Percentiles rank a stretch among this genome's conserved stretches.
phyloP scores from a whole-genome alignment of 2,329 filamentous ascomycete species.

The Hypoxylon rubiginosum region DNA sequence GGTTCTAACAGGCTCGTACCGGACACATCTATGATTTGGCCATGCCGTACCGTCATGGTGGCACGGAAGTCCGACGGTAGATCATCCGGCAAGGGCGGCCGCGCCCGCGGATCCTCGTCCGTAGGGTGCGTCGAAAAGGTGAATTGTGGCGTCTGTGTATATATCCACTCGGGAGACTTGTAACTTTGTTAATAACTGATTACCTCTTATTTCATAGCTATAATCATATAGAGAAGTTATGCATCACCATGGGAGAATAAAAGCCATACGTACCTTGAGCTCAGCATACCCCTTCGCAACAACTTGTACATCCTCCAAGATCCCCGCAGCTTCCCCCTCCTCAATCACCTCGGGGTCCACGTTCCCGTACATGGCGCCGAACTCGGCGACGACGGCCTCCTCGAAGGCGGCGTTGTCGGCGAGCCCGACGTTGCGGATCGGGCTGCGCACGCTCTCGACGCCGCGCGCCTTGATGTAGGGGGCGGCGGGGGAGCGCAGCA shows the following conservation, averaged over 20 bases:
- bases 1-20: conserved; percentile 14
- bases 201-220: background rate
- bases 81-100: conserved; percentile 63
- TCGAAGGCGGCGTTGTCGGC: conserved; percentile 59
- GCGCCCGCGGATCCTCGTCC: conserved; percentile 68
- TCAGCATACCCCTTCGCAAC: conserved; percentile 74
- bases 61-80: conserved; percentile 59
- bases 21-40: conserved; percentile 50
- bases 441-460: conserved; percentile 90
- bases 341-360: conserved; percentile 59
- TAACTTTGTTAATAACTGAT: background rate
- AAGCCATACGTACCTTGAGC: conserved; percentile 62
- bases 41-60: conserved; percentile 57
- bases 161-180: conserved; percentile 80
- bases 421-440: conserved; percentile 82
- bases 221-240: conserved; percentile 45
- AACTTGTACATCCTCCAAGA: conserved; percentile 60
- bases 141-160: conserved; percentile 88
- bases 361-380: conserved; percentile 73
- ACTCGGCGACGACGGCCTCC: conserved; percentile 73
- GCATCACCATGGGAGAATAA: too few species aligned
- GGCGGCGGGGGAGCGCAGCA: conserved; percentile 83
- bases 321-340: conserved; percentile 61
- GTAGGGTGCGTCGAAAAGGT: conserved; percentile 74
- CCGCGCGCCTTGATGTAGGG: conserved; percentile 83